Conservation (phyloP, 768 basidiomycete genomes). For the Suillus subaureus region DNA sequence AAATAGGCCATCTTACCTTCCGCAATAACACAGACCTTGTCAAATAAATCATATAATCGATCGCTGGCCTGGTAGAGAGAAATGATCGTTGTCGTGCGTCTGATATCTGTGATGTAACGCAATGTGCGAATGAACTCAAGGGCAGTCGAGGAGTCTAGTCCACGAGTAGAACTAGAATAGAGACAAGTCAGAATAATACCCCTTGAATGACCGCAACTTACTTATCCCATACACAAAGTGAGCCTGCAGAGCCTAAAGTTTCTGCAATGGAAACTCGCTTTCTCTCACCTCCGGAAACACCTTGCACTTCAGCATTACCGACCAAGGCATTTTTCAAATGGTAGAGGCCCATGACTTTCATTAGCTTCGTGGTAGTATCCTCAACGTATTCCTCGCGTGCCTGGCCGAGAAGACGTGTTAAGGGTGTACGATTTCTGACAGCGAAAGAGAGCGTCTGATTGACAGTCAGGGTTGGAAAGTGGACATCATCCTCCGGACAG, state of each 20-base stretch:
- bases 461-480: conserved; percentile 84
- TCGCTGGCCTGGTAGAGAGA: conserved; percentile 88
- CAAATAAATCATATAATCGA: conserved; percentile 62
- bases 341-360: conserved; percentile 74
- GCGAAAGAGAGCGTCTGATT: conserved; percentile 75
- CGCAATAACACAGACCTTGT: conserved; percentile 69
- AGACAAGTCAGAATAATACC: not conserved
- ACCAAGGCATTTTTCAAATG: conserved; percentile 74
- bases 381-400: conserved; percentile 35
- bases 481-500: conserved; percentile 83
- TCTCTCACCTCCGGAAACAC: conserved; percentile 76
- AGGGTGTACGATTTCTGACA: conserved; percentile 67
- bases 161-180: conserved; percentile 60
- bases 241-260: conserved; percentile 39
- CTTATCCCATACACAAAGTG: not conserved
- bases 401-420: conserved; percentile 45
- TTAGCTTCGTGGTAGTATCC: conserved; percentile 45
- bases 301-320: conserved; percentile 81
- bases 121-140: conserved; percentile 73
- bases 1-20: conserved; percentile 65
- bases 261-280: conserved; percentile 85
- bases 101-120: conserved; percentile 63
- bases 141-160: conserved; percentile 70
- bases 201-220: not conserved
- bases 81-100: conserved; percentile 60